These are phyloP conservation scores for Ocimum tenuiflorum DNA, from an alignment of 257 asterid genomes.

Conservation along the genomic window DNA sequence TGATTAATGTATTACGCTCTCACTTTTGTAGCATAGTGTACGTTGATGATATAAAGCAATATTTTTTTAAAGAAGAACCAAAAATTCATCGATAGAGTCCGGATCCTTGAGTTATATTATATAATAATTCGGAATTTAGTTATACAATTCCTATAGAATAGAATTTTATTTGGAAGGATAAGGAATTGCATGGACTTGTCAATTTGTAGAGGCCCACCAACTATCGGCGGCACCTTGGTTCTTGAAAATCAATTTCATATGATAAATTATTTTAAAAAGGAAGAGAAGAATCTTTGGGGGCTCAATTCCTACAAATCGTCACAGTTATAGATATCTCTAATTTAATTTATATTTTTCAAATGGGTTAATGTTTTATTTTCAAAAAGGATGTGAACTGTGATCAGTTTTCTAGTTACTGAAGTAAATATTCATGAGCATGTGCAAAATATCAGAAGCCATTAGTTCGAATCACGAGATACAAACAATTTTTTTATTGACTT, in stretches of 20 bases:
- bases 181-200: slow-evolving; percentile 9
- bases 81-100: neutral
- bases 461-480: too few relatives aligned
- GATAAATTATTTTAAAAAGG: neutral
- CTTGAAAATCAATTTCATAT: neutral
- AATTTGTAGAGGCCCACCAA: neutral
- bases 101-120: neutral
- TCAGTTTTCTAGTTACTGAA: too few relatives aligned
- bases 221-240: neutral
- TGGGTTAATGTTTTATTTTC: too few relatives aligned
- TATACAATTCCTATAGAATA: neutral
- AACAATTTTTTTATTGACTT: too few relatives aligned
- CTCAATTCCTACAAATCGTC: too few relatives aligned
- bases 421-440: too few relatives aligned
- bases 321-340: too few relatives aligned
- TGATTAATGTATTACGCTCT: neutral
- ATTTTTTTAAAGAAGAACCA: too few relatives aligned
- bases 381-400: too few relatives aligned
- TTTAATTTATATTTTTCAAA: too few relatives aligned
- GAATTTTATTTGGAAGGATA: neutral
- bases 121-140: neutral
- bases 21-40: neutral
- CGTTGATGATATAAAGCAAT: neutral
- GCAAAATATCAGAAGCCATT: too few relatives aligned
- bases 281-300: too few relatives aligned